phyloP scores from a whole-genome alignment of 306 rosid genomes.

The Dryas octopetala region DNA sequence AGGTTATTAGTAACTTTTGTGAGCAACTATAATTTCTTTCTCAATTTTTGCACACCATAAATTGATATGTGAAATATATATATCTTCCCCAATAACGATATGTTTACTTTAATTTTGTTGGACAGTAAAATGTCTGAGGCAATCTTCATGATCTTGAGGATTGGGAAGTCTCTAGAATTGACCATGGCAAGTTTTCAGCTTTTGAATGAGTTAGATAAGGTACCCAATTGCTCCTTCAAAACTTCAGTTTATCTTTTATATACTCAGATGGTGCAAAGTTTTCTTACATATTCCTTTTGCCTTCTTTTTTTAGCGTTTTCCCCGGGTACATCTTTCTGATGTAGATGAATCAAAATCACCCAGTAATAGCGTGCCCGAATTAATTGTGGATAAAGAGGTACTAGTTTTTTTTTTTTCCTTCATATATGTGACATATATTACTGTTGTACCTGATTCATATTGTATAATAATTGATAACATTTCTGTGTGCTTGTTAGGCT shows the following conservation, averaged over 20 bases:
- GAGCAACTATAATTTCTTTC: too few relatives aligned
- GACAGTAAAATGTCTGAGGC: conserved; percentile 43
- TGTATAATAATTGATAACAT: background rate
- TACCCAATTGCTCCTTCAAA: conserved; percentile 10
- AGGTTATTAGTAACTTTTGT: too few relatives aligned
- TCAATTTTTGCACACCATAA: background rate
- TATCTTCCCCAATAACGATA: background rate
- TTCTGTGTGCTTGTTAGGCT: conserved; percentile 43
- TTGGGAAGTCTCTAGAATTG: conserved; percentile 44
- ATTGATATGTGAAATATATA: background rate
- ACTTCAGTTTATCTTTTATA: conserved; percentile 1
- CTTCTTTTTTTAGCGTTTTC: conserved; percentile 46
- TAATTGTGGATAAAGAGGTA: conserved; percentile 72
- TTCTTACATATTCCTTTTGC: conserved; percentile 19
- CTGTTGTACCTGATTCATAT: background rate
- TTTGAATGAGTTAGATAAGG: conserved; percentile 73
- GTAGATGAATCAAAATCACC: conserved; percentile 31
- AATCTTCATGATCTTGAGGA: conserved; percentile 42
- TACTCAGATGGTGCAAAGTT: background rate
- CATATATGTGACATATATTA: background rate
- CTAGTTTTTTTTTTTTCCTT: background rate
- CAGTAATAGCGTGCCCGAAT: conserved; percentile 22
- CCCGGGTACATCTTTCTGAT: conserved; percentile 47
- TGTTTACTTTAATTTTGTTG: conserved; percentile 13
- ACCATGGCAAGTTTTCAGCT: conserved; percentile 50